Evolutionary conservation across 2,329 filamentous ascomycete genomes (phyloP).

Genomic region (Botrytis deweyae): DNA sequence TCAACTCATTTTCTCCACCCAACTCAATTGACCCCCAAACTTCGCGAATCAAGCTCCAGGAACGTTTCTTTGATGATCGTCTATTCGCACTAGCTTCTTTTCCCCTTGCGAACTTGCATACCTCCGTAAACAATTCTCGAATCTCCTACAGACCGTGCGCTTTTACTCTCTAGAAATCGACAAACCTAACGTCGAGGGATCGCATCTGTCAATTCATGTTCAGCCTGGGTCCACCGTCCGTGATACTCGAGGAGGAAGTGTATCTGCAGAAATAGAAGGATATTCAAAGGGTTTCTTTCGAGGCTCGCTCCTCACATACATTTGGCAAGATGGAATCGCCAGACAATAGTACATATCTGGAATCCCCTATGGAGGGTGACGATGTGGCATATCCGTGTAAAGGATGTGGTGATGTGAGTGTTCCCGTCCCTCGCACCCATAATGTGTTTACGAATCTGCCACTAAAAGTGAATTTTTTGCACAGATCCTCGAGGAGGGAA

Average conservation of each 20-base stretch:
- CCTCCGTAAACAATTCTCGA: conserved; percentile 20
- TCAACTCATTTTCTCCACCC: conserved; percentile 14
- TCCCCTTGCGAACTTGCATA: conserved; percentile 17
- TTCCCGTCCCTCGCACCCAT: conserved; percentile 26
- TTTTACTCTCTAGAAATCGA: conserved; percentile 12
- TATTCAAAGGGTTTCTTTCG: conserved; percentile 21
- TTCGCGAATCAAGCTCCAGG: conserved; percentile 17
- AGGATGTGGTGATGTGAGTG: conserved; percentile 81
- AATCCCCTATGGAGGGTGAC: conserved; percentile 63
- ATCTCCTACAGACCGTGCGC: conserved; percentile 18
- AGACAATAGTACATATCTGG: conserved; percentile 47
- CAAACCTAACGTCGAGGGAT: conserved; percentile 29
- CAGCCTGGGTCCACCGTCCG: conserved; percentile 26
- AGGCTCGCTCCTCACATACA: conserved; percentile 23
- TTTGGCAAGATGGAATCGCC: conserved; percentile 52
- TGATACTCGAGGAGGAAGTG: conserved; percentile 33
- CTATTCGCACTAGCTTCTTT: conserved; percentile 19
- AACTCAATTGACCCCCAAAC: not conserved
- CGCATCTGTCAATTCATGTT: conserved; percentile 35
- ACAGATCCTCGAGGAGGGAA: conserved; percentile 96
- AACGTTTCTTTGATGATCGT: conserved; percentile 17
- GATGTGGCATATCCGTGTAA: conserved; percentile 84
- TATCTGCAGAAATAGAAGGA: conserved; percentile 27
- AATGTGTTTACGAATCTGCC: conserved; percentile 17
- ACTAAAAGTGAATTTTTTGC: conserved; percentile 31